Conservation (phyloP, 495 filamentous ascomycete species). For the Oleoguttula mirabilis region DNA sequence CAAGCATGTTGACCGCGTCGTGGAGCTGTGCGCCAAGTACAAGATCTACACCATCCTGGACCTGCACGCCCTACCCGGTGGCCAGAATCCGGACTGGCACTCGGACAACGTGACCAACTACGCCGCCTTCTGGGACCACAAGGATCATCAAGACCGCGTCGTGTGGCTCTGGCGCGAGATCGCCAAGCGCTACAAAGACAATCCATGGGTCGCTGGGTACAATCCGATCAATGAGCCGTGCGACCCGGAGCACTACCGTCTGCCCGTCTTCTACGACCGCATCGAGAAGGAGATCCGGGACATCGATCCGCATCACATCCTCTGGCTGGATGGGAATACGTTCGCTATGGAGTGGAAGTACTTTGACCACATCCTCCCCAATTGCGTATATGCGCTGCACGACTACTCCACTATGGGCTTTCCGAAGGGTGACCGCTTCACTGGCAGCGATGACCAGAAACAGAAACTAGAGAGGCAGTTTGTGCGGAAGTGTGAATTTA, state of each 20-base stretch:
- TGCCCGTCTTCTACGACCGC: slow-evolving; percentile 45
- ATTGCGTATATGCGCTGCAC: slow-evolving; percentile 50
- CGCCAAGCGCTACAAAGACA: slow-evolving; percentile 43
- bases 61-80: slow-evolving; percentile 47
- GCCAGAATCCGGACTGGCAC: slow-evolving; percentile 57
- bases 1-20: slow-evolving; percentile 46
- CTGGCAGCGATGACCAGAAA: slow-evolving; percentile 41
- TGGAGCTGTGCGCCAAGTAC: slow-evolving; percentile 44
- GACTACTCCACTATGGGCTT: slow-evolving; percentile 43
- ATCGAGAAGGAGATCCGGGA: slow-evolving; percentile 46
- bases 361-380: slow-evolving; percentile 38
- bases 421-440: slow-evolving; percentile 41
- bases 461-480: slow-evolving; percentile 36
- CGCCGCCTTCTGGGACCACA: slow-evolving; percentile 53
- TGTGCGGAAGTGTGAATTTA: slow-evolving; percentile 46
- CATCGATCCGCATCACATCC: slow-evolving; percentile 49
- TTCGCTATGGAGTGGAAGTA: slow-evolving; percentile 45
- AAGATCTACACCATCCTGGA: slow-evolving; percentile 40
- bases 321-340: slow-evolving; percentile 56
- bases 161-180: slow-evolving; percentile 50
- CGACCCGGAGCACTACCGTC: slow-evolving; percentile 43
- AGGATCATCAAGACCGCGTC: slow-evolving; percentile 48
- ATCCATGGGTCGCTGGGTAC: slow-evolving; percentile 45
- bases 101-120: slow-evolving; percentile 42
- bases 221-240: slow-evolving; percentile 56